Evolutionary conservation across 2,329 filamentous ascomycete genomes (phyloP), one percentile per base, ranked within the genome.

Genomic region (Elsinoe perseae): DNA sequence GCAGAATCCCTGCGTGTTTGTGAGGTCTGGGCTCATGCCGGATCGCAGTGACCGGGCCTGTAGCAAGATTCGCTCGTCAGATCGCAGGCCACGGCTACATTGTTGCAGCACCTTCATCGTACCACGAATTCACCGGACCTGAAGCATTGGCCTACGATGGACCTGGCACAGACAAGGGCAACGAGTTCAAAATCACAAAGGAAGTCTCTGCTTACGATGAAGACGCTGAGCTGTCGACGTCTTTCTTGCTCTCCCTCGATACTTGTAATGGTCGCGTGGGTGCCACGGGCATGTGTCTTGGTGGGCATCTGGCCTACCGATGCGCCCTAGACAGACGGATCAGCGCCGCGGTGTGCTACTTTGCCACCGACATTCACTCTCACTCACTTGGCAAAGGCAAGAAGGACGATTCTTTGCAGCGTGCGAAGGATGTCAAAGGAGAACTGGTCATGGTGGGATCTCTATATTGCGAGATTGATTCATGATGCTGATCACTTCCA

Each of bases 21-120:
- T n/a, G n/a, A n/a, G 32, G 9, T 6, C 10, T 14, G 32, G 4
- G 12, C 32, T 36, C 3, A 36, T 14, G 4, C 12, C 12, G 10
- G 3, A 6, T 4, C 10, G 40, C 60, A 91, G 91, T 96, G 16
- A 95, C 91, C 58, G 91, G 91, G 1, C 91, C 91, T 1, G 91
- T 96, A 23, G 81, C 86, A 59, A 84, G 92, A 54, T 95, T 96
- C 66, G 89, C 89, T 53, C 84, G 91, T 59, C 90, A 95, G 70
- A 95, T 96, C 64, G 88, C 89, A 36, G 87, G 89, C 2, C 88
- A 95, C 62, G 92, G 91, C 65, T 96, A 95, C 75, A 95, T 96
- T 63, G 90, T 92, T 62, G 91, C 87, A 8, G 90, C 90, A 0
- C 89, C 90, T 0, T 93, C 87, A 32, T 91, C 85, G 28, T 96